Evolutionary conservation across 176 grass and related monocot species (phyloP), one percentile per base, ranked within the genome.

Genomic region (Aegilops umbellulata): DNA sequence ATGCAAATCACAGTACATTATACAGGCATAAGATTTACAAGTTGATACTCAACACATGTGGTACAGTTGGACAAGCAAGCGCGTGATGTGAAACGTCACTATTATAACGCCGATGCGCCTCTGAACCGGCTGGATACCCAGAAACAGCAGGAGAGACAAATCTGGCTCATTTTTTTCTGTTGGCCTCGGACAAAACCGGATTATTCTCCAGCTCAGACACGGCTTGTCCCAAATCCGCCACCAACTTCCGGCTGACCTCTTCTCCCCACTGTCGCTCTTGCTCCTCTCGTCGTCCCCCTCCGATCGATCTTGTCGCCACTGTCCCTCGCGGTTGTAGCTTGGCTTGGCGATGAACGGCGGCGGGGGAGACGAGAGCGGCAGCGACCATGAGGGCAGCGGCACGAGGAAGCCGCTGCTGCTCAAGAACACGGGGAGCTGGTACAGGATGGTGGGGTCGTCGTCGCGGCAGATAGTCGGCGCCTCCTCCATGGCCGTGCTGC

Each of bases 351-450:
- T 90, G 89, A 61, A 62, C 60, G 62, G 86, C 65, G 63, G 60
- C 27, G 39, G 85, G 4, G 90, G 79, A 4, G 86, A 95, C 6
- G 96, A 92, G 79, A 91, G 82, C 76, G 86, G 88, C 16, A 70
- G 89, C 64, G 93, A 95, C 62, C 91, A 91, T 3, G 95, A 92
- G 4, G 57, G 17, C 5, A 26, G 20, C 16, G 47, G 74, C 30
- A 49, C 86, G 70, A 86, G 84, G 79, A 92, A 53, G 89, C 85
- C 86, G 46, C 74, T 76, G 80, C 91, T 94, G 25, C 90, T 90
- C 23, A 84, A 93, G 42, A 79, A 93, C 93, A 90, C 83, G 6
- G 93, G 95, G n/a, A 97, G 93, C 93, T 97, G 95, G 95, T 97
- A 95, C 83, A 69, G 80, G 85, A 95, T 93, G 82, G 42, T 85